Conservation (phyloP, 306 rosid genomes). For the Canavalia gladiata region DNA sequence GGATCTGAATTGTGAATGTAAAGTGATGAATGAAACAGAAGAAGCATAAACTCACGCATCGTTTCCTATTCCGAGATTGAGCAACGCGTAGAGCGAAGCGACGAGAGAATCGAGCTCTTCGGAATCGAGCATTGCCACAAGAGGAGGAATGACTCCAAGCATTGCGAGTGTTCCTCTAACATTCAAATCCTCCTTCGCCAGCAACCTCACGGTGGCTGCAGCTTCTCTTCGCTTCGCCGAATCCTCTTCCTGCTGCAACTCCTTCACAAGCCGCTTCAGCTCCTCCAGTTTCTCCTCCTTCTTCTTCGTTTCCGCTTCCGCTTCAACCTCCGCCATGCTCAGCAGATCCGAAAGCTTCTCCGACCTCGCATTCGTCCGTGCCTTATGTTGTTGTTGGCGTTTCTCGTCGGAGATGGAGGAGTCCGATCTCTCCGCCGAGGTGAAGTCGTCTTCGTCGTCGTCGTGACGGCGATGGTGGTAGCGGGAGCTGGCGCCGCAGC, state of each 20-base stretch:
- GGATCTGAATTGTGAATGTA: neutral
- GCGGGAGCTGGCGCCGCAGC: conserved; percentile 86
- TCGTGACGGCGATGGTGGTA: conserved; percentile 44
- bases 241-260: conserved; percentile 68
- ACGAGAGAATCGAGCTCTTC: conserved; percentile 69
- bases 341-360: conserved; percentile 91
- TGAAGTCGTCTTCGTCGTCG: conserved; percentile 10
- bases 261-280: conserved; percentile 68
- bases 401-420: conserved; percentile 38
- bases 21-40: neutral
- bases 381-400: neutral
- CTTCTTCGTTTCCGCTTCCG: conserved; percentile 61
- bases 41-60: conserved; percentile 68
- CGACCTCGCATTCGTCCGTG: conserved; percentile 54
- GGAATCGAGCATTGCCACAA: conserved; percentile 82
- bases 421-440: conserved; percentile 47
- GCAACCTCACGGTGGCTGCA: conserved; percentile 70
- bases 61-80: conserved; percentile 94
- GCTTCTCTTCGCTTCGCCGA: conserved; percentile 58
- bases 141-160: conserved; percentile 93
- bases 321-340: conserved; percentile 65
- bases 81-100: conserved; percentile 89
- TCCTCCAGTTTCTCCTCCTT: conserved; percentile 73
- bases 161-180: conserved; percentile 82
- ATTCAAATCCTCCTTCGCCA: conserved; percentile 76